Evolutionary conservation across 371 early-diverging fungal species (phyloP).

Genomic region (Mucor saturninus): DNA sequence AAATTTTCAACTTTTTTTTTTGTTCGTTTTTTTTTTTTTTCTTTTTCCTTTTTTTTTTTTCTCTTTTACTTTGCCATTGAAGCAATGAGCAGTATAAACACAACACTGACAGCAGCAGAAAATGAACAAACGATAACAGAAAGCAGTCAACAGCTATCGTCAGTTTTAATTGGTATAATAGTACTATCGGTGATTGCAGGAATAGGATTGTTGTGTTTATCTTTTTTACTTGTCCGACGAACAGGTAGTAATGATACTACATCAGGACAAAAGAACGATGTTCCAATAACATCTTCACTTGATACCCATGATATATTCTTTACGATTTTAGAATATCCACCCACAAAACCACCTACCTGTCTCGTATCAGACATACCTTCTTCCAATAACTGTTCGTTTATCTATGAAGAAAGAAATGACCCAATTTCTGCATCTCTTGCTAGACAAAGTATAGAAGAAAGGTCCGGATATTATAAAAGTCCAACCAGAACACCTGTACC

Average conservation of each 20-base stretch:
- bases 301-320: conserved; percentile 16
- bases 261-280: conserved; percentile 1
- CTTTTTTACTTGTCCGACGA: conserved; percentile 19
- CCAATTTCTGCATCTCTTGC: conserved; percentile 34
- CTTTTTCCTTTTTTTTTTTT: background rate
- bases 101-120: conserved; percentile 1
- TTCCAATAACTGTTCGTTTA: background rate
- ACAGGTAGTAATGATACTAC: background rate
- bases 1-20: background rate
- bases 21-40: background rate
- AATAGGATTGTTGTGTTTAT: conserved; percentile 10
- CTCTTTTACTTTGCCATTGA: background rate
- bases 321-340: conserved; percentile 21
- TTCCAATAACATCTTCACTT: conserved; percentile 19
- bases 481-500: conserved; percentile 19
- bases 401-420: conserved; percentile 14
- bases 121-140: too few relatives aligned
- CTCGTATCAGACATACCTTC: background rate
- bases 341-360: conserved; percentile 3
- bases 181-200: conserved; percentile 22
- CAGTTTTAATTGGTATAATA: conserved; percentile 16
- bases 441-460: conserved; percentile 33
- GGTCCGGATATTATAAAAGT: conserved; percentile 31
- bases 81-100: too few relatives aligned
- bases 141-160: background rate